Base-by-base conservation (phyloP, 2,329 filamentous ascomycete genomes). In the Cylindrodendrum hubeiense region DNA sequence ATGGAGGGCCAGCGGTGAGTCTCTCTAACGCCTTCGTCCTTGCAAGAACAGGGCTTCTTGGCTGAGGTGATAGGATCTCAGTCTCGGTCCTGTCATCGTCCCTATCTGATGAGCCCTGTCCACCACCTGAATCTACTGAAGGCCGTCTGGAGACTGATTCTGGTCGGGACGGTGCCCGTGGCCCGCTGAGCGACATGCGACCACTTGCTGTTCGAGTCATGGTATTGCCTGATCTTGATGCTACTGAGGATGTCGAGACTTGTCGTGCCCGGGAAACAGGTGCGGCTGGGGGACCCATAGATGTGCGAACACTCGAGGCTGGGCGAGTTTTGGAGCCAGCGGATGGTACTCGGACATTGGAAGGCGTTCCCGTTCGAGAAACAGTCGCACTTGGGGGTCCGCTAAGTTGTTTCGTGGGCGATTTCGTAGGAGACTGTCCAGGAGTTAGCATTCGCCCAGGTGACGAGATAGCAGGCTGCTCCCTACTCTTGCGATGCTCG, bases 341-440 rank as follows among this genome's bases (percentile, higher is more conserved):
- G 47, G 84, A 81, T 2, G 82, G 76, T 30, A 80, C 80, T 59
- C 83, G 81, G 56, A 84, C 78, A 71, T 87, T 89, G 43, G 89
- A 87, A 1, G 91, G 89, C 3, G 90, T 93, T 41, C 81, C 86
- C 13, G 89, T 93, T 71, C 90, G 84, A 43, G 91, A 91, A 1
- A 85, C 87, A 2, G 85, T 82, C 5, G 85, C 78, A 70, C 87
- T 90, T 2, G 90, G 87, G 2, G 89, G 84, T 39, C 79, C 84
- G 64, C 79, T 79, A 49, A 92, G 78, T 72, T 93, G 91, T 76
- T 96, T 96, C 3, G 91, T 93, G 2, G 93, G 93, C 1, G 92
- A 95, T 74, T 93, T 95, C 1, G 88, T 90, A 2, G 93, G 92
- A 63, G 91, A 94, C 90, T 94, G 55, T 55, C 12, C 24, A 43